Evolutionary conservation across 306 rosid genomes (phyloP), one percentile per base, ranked within the genome.

Genomic region (Mimosa bimucronata): DNA sequence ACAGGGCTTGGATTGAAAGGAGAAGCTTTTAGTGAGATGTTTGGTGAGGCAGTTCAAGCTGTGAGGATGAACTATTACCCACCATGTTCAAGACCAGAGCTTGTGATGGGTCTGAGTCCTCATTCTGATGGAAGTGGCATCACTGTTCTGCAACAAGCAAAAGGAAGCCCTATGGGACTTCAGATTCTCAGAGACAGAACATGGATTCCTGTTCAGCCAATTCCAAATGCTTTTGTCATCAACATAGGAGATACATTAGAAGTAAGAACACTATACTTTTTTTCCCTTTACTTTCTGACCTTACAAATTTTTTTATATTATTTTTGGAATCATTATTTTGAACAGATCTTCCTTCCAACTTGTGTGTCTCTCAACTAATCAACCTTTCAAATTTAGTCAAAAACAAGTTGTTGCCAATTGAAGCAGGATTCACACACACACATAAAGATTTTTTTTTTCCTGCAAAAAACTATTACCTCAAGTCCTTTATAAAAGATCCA

Each of bases 51-150:
- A 45, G 98, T 96, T 44, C 99, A 96, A 86, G 99, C 99, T 68
- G 73, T 93, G 82, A 91, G 99, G 88, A 90, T 91, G 98, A 96
- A 96, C 42, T 93, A 93, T 85, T 96, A 96, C 66, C 98, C 99
- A n/a, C 84, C 97, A 61, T 96, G 99, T 79, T 81, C 97, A 4
- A 91, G 98, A 70, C 99, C 99, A 68, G 99, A 96, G 87, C 98
- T 96, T 86, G 99, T 91, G 72, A 82, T 96, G 79, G 99, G 99
- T 21, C 88, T 96, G 52, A 96, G 99, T 73, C 98, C 99, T 29
- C 98, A 96, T 86, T 96, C 99, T 44, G 99, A 96, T 86, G 99
- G 98, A 80, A 96, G 98, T 83, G 99, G 97, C 37, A 90, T 96
- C 55, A 93, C 99, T 86, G 96, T 93, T 60, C 85, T 96, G 76